Evolutionary conservation across 2,329 filamentous ascomycete species (phyloP).

Genomic region (Onygenales sp.): DNA sequence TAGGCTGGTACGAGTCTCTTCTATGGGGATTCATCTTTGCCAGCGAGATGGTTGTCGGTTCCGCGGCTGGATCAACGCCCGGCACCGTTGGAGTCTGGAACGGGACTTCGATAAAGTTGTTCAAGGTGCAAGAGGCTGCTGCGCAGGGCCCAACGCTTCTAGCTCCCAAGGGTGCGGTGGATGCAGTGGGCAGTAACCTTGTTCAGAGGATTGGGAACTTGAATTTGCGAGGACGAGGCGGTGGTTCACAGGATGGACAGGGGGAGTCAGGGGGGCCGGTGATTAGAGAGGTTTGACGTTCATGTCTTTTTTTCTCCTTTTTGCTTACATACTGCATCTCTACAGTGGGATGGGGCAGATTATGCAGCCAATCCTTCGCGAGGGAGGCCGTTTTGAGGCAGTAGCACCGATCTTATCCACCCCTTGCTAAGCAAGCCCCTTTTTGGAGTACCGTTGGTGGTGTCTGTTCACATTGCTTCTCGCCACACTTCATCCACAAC

Average conservation of each 20-base stretch:
- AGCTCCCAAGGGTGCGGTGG: conserved; percentile 80
- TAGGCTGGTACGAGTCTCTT: conserved; percentile 93
- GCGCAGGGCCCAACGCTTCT: conserved; percentile 70
- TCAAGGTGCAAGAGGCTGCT: conserved; percentile 78
- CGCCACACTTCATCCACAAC: too few relatives aligned
- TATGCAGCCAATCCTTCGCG: not conserved
- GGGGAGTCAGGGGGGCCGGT: conserved; percentile 21
- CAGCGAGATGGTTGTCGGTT: conserved; percentile 64
- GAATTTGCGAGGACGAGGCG: conserved; percentile 51
- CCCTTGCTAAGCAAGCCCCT: too few relatives aligned
- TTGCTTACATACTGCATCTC: not conserved
- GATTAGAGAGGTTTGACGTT: conserved; percentile 26
- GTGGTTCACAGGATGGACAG: conserved; percentile 24
- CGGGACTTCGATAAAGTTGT: conserved; percentile 76
- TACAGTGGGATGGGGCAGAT: not conserved
- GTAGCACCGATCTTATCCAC: too few relatives aligned
- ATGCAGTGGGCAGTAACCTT: conserved; percentile 84
- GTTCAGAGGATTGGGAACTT: conserved; percentile 78
- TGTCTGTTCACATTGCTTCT: too few relatives aligned
- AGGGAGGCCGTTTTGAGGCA: too few relatives aligned
- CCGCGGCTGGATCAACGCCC: conserved; percentile 46
- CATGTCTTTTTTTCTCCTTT: not conserved
- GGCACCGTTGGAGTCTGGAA: conserved; percentile 93
- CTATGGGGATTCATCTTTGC: conserved; percentile 91
- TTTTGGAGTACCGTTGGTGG: too few relatives aligned